These are phyloP conservation scores for Cyberlindnera nakhonratchasimensis DNA, from an alignment of 805 yeast species.

Conservation along the genomic window DNA sequence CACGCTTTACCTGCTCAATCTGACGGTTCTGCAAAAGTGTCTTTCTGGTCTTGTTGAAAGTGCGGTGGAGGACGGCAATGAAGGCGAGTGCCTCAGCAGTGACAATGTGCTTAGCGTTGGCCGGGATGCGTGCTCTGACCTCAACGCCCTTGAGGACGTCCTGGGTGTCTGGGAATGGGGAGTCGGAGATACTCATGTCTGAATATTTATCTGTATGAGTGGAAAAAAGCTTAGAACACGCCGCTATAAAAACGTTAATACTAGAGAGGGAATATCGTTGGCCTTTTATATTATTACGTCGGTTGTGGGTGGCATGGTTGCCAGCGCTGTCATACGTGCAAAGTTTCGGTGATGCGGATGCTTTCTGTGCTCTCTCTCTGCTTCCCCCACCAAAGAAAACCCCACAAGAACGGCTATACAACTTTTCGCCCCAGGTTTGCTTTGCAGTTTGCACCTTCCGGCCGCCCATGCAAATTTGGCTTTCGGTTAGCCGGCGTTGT, in stretches of 20 bases:
- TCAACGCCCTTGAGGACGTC: conserved; percentile 36
- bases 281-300: too few species aligned
- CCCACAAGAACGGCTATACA: too few species aligned
- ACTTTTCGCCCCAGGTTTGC: too few species aligned
- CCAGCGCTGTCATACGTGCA: too few species aligned
- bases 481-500: too few species aligned
- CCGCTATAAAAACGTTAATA: too few species aligned
- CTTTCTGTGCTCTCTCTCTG: background rate
- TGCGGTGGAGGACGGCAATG: conserved; percentile 68
- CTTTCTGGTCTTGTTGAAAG: conserved; percentile 61
- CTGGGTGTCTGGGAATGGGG: conserved; percentile 29
- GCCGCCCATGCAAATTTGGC: too few species aligned
- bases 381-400: too few species aligned
- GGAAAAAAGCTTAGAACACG: too few species aligned
- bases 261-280: too few species aligned
- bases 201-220: background rate
- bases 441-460: too few species aligned
- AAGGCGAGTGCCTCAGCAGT: conserved; percentile 56
- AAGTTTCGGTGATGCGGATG: conserved; percentile 4
- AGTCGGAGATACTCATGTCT: conserved; percentile 19
- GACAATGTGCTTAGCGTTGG: conserved; percentile 37
- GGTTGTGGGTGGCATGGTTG: background rate
- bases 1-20: conserved; percentile 55
- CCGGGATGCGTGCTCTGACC: conserved; percentile 35
- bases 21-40: conserved; percentile 60